Evolutionary conservation across 306 rosid species (phyloP).

Genomic region (Geum urbanum): DNA sequence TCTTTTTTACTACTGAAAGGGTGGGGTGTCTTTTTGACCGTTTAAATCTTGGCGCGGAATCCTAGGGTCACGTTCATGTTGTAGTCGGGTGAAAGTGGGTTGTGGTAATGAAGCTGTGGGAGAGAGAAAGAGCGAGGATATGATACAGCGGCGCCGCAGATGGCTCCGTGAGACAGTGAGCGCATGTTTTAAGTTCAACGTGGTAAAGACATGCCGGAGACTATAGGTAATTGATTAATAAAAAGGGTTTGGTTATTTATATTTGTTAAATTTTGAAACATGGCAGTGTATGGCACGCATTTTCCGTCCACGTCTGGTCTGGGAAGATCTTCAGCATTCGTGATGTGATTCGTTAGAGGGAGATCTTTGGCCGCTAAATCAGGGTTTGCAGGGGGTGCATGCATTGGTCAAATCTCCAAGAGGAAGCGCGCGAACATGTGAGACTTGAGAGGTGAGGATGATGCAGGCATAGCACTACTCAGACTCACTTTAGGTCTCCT

Average conservation of each 20-base stretch:
- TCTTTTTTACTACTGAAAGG: not conserved
- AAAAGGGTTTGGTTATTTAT: not conserved
- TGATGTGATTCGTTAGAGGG: too few relatives aligned
- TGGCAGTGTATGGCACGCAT: not conserved
- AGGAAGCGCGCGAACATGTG: not conserved
- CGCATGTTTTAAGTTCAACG: constrained; percentile 31
- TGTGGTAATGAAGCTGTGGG: too few relatives aligned
- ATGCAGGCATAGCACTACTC: not conserved
- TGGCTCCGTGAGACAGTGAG: constrained; percentile 35
- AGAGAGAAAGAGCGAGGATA: not conserved
- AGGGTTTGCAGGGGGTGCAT: not conserved
- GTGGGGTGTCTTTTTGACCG: constrained; percentile 43
- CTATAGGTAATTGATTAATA: not conserved
- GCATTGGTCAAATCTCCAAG: constrained; percentile 4
- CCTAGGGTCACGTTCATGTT: constrained; percentile 21
- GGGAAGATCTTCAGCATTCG: too few relatives aligned
- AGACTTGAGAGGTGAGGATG: not conserved
- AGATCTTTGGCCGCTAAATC: not conserved
- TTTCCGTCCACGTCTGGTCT: not conserved
- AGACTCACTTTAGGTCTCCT: too few relatives aligned
- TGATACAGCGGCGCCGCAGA: constrained; percentile 38
- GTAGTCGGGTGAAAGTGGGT: not conserved
- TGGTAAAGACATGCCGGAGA: constrained; percentile 25
- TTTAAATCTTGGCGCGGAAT: constrained; percentile 42
- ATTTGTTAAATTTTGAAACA: not conserved